phyloP scores from a whole-genome alignment of 345 rosid genomes.

The Gossypium bickii region DNA sequence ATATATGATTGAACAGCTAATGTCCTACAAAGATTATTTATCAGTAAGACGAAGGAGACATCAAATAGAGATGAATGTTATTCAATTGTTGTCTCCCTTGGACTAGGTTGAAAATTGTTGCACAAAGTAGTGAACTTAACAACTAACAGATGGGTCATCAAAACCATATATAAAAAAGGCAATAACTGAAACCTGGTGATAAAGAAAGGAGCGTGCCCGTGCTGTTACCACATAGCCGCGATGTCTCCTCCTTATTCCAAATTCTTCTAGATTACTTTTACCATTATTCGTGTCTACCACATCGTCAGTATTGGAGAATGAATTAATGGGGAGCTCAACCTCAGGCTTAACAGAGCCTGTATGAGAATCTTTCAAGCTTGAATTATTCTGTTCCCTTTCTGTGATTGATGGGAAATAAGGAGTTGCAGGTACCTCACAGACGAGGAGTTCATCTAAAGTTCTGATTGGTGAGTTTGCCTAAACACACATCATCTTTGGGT shows the following conservation, averaged over 20 bases:
- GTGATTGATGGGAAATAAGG: slow-evolving; percentile 57
- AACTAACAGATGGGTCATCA: background rate
- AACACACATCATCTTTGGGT: slow-evolving; percentile 9
- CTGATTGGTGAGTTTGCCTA: slow-evolving; percentile 83
- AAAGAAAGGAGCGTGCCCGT: slow-evolving; percentile 75
- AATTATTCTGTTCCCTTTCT: slow-evolving; percentile 36
- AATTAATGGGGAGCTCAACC: slow-evolving; percentile 21
- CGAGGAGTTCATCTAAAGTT: slow-evolving; percentile 69
- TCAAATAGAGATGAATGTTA: background rate
- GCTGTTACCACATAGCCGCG: slow-evolving; percentile 66
- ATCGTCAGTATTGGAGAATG: slow-evolving; percentile 16
- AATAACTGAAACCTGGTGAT: slow-evolving; percentile 65
- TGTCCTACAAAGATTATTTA: background rate
- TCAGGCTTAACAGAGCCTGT: slow-evolving; percentile 24
- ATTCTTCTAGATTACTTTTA: slow-evolving; percentile 39
- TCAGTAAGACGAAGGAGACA: background rate
- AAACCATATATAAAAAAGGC: background rate
- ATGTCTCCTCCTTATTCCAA: slow-evolving; percentile 63
- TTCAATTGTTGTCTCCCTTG: background rate
- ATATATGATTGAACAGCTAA: background rate
- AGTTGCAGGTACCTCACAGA: slow-evolving; percentile 57
- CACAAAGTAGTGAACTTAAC: too few species aligned
- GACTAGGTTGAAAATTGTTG: background rate
- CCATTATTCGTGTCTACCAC: slow-evolving; percentile 17
- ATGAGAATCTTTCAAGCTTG: slow-evolving; percentile 24